Percentiles rank a stretch among this genome's conserved stretches.
These are phyloP conservation scores for Colletotrichum destructivum DNA, from an alignment of 2,329 filamentous ascomycete genomes.

Conservation along the genomic window DNA sequence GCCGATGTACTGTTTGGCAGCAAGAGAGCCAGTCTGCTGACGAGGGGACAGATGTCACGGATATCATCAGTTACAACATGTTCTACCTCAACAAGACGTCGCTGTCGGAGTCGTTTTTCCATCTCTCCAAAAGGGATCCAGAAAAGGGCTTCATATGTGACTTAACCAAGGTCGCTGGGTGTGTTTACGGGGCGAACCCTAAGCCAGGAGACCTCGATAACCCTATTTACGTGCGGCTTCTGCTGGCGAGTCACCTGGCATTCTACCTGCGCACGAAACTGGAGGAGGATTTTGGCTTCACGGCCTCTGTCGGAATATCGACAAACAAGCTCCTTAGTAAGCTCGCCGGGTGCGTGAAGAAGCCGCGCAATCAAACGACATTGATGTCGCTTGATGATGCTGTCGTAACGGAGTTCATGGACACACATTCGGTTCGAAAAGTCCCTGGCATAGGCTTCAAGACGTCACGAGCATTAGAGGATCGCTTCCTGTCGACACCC, in stretches of 20 bases:
- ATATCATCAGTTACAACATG: slow-evolving; percentile 87
- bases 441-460: slow-evolving; percentile 91
- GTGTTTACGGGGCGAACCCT: slow-evolving; percentile 57
- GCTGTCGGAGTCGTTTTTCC: slow-evolving; percentile 82
- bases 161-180: slow-evolving; percentile 76
- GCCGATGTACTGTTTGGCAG: too few relatives aligned
- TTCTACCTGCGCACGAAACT: slow-evolving; percentile 79
- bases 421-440: slow-evolving; percentile 81
- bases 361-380: slow-evolving; percentile 90
- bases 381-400: slow-evolving; percentile 76
- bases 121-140: slow-evolving; percentile 80
- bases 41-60: slow-evolving; percentile 82
- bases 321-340: slow-evolving; percentile 92
- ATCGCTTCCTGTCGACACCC: slow-evolving; percentile 43
- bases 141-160: slow-evolving; percentile 87
- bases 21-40: slow-evolving; percentile 49
- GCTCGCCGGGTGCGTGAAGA: slow-evolving; percentile 85
- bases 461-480: slow-evolving; percentile 67
- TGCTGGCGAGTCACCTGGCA: slow-evolving; percentile 87
- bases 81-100: slow-evolving; percentile 77
- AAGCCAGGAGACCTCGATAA: slow-evolving; percentile 49
- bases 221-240: slow-evolving; percentile 71
- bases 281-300: slow-evolving; percentile 85
- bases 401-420: slow-evolving; percentile 78
- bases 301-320: slow-evolving; percentile 88